Conservation (phyloP, 805 yeast genomes). For the Sugiyamaella floridensis region DNA sequence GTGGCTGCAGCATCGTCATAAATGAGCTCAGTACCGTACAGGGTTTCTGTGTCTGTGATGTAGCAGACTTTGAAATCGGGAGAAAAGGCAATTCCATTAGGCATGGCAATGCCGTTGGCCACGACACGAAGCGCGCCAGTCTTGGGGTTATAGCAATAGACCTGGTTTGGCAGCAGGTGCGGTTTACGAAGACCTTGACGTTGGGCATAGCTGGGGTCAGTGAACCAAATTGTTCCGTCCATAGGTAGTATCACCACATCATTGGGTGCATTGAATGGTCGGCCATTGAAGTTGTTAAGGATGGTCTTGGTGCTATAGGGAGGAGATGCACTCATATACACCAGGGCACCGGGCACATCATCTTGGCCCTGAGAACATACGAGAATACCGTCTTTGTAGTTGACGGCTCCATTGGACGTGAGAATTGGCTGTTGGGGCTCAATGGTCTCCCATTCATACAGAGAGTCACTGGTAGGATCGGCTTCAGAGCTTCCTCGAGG, state of each 20-base stretch:
- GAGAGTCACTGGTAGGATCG: neutral
- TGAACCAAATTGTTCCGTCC: slow-evolving; percentile 28
- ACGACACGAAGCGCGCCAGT: slow-evolving; percentile 29
- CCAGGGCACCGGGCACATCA: slow-evolving; percentile 17
- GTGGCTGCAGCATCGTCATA: slow-evolving; percentile 16
- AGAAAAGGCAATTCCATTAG: slow-evolving; percentile 67
- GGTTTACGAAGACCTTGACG: slow-evolving; percentile 17
- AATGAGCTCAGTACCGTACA: slow-evolving; percentile 13
- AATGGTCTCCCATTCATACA: slow-evolving; percentile 18
- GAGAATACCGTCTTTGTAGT: slow-evolving; percentile 22
- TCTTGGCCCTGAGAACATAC: slow-evolving; percentile 25
- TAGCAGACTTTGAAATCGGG: slow-evolving; percentile 37
- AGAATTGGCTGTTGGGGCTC: slow-evolving; percentile 18
- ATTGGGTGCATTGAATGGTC: slow-evolving; percentile 25
- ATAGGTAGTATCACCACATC: slow-evolving; percentile 24
- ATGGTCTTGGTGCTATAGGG: slow-evolving; percentile 17
- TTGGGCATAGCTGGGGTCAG: slow-evolving; percentile 25
- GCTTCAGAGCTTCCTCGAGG: neutral
- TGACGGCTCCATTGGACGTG: slow-evolving; percentile 24
- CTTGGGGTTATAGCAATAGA: slow-evolving; percentile 37
- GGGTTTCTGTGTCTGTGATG: slow-evolving; percentile 40
- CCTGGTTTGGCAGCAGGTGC: slow-evolving; percentile 23
- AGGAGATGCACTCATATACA: slow-evolving; percentile 17
- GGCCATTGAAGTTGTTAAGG: slow-evolving; percentile 24
- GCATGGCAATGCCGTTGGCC: slow-evolving; percentile 43